phyloP scores from a whole-genome alignment of 129 eudicot species.

The Flaveria ramosissima region DNA sequence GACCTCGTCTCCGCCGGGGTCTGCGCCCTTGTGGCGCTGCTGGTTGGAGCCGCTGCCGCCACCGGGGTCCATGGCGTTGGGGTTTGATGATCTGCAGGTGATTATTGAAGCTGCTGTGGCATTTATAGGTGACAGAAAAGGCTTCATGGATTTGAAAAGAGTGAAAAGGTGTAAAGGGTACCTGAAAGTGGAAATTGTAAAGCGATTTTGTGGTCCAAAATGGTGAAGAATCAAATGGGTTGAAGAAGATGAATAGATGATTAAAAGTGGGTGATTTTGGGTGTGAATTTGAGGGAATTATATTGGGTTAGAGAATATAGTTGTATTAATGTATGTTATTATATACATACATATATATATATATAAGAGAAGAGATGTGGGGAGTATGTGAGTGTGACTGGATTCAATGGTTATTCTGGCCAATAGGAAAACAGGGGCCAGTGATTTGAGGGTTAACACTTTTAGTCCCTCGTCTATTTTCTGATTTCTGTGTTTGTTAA shows the following conservation, averaged over 20 bases:
- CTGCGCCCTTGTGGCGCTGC: neutral
- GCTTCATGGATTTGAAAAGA: slow-evolving; percentile 36
- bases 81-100: slow-evolving; percentile 32
- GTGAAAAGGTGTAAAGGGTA: slow-evolving; percentile 17
- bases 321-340: too few species aligned
- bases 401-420: slow-evolving; percentile 37
- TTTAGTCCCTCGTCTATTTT: slow-evolving; percentile 25
- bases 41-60: slow-evolving; percentile 8
- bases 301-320: neutral
- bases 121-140: slow-evolving; percentile 33
- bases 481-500: too few species aligned
- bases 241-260: slow-evolving; percentile 14
- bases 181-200: slow-evolving; percentile 35
- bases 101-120: slow-evolving; percentile 27
- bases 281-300: slow-evolving; percentile 6
- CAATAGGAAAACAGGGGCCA: slow-evolving; percentile 25
- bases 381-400: slow-evolving; percentile 10
- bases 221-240: slow-evolving; percentile 36
- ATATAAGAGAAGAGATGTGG: neutral
- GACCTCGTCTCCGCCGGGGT: slow-evolving; percentile 24
- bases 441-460: slow-evolving; percentile 2
- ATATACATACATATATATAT: neutral
- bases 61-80: slow-evolving; percentile 21
- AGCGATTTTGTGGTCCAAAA: slow-evolving; percentile 34
- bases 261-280: slow-evolving; percentile 3